Evolutionary conservation across 441 rosid genomes (phyloP).

Genomic region (Manihot esculenta): DNA sequence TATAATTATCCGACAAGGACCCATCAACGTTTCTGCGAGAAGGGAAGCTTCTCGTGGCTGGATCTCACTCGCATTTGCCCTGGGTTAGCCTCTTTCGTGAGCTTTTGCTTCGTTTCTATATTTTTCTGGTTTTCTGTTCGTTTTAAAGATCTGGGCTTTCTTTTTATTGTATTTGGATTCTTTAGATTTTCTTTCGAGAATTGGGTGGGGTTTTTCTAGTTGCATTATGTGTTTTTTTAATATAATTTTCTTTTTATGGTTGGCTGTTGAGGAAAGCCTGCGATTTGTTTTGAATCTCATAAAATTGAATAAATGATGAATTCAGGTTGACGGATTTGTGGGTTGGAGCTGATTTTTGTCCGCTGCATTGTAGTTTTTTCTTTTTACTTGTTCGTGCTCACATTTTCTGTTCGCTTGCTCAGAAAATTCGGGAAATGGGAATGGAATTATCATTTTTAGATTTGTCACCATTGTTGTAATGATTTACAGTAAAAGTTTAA

Average conservation of each 20-base stretch:
- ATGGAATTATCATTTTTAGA: neutral
- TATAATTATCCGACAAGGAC: neutral
- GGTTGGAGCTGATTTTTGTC: neutral
- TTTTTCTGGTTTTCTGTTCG: neutral
- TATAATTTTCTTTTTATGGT: neutral
- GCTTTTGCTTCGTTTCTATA: neutral
- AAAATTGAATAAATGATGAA: neutral
- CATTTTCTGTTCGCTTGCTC: neutral
- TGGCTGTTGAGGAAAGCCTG: conserved; percentile 6
- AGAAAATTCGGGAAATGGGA: neutral
- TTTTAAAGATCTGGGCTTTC: conserved; percentile 25
- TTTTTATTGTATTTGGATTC: neutral
- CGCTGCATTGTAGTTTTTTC: conserved; percentile 5
- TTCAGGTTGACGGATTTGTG: neutral
- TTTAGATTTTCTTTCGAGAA: neutral
- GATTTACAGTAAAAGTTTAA: neutral
- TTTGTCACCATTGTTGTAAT: neutral
- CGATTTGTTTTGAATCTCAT: neutral
- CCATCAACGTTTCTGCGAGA: neutral
- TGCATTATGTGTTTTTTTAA: conserved; percentile 2
- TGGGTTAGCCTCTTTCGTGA: conserved; percentile 16
- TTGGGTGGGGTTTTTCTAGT: neutral
- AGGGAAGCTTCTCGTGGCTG: neutral
- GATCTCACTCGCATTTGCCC: conserved; percentile 31
- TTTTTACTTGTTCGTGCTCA: neutral